Evolutionary conservation across 2,329 filamentous ascomycete genomes (phyloP).

Genomic region (Westerdykella aurantiaca): DNA sequence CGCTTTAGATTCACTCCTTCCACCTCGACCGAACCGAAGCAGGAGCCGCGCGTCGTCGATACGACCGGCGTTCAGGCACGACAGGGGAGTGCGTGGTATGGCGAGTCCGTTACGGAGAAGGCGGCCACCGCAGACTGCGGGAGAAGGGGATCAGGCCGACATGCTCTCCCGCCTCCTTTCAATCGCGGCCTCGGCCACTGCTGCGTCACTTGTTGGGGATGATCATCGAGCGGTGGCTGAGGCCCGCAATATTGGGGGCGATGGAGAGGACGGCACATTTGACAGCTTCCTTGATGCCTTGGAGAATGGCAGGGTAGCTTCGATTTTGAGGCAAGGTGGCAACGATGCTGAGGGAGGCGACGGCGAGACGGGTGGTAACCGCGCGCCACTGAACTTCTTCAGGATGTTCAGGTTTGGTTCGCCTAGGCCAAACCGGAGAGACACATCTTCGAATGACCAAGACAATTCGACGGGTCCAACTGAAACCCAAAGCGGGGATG

Average conservation of each 20-base stretch:
- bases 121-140: constrained; percentile 45
- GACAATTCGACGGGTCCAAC: constrained; percentile 16
- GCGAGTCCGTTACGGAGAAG: constrained; percentile 46
- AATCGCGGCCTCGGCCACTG: constrained; percentile 58
- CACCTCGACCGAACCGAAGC: constrained; percentile 18
- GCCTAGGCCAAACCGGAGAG: constrained; percentile 26
- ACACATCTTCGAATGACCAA: constrained; percentile 17
- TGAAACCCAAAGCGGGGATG: constrained; percentile 21
- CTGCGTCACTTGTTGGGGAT: constrained; percentile 59
- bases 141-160: constrained; percentile 58
- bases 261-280: constrained; percentile 56
- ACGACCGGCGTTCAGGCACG: constrained; percentile 27
- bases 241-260: constrained; percentile 49
- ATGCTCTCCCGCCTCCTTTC: constrained; percentile 57
- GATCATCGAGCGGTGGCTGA: constrained; percentile 52
- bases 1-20: background rate
- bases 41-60: constrained; percentile 31
- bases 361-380: constrained; percentile 37
- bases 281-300: constrained; percentile 59
- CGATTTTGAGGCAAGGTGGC: constrained; percentile 46
- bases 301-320: constrained; percentile 55
- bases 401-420: constrained; percentile 63
- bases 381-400: constrained; percentile 60
- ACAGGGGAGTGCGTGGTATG: constrained; percentile 37
- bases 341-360: constrained; percentile 34